Conservation (phyloP, 768 basidiomycete genomes). For the Amanita exitialis region DNA sequence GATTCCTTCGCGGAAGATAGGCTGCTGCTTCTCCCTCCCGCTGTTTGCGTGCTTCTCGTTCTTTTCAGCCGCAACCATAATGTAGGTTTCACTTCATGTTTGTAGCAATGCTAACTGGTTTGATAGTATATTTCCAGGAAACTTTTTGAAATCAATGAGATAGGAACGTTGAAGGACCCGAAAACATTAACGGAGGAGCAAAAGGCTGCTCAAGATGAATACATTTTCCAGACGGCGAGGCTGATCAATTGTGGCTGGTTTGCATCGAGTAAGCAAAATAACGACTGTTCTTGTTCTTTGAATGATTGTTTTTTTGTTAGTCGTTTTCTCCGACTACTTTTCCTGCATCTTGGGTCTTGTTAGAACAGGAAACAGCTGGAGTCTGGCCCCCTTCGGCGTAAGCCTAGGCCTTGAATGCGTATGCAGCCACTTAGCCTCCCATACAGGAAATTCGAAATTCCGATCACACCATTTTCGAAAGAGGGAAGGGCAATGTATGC, state of each 20-base stretch:
- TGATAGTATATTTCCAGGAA: conserved; percentile 69
- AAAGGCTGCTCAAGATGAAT: conserved; percentile 47
- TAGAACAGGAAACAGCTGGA: conserved; percentile 68
- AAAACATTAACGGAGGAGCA: conserved; percentile 25
- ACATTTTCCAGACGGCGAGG: conserved; percentile 78
- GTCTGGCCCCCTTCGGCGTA: conserved; percentile 63
- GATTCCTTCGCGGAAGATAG: conserved; percentile 77
- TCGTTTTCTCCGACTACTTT: conserved; percentile 81
- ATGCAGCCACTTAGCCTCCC: not conserved
- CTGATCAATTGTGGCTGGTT: conserved; percentile 80
- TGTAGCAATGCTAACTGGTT: not conserved
- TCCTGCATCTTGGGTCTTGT: conserved; percentile 72
- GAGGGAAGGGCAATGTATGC: conserved; percentile 73
- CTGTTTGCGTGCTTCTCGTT: conserved; percentile 64
- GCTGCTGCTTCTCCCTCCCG: conserved; percentile 70
- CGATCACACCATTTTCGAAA: conserved; percentile 61
- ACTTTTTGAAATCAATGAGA: conserved; percentile 74
- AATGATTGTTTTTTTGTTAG: conserved; percentile 14
- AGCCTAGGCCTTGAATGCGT: conserved; percentile 11
- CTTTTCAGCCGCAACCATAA: conserved; percentile 89
- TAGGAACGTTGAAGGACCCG: conserved; percentile 52
- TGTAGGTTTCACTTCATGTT: conserved; percentile 28
- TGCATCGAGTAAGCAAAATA: conserved; percentile 30
- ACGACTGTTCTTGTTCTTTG: not conserved
- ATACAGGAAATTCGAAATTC: conserved; percentile 51